Evolutionary conservation across 2,329 filamentous ascomycete genomes (phyloP).

Genomic region (Magnaporthiopsis incrustans): DNA sequence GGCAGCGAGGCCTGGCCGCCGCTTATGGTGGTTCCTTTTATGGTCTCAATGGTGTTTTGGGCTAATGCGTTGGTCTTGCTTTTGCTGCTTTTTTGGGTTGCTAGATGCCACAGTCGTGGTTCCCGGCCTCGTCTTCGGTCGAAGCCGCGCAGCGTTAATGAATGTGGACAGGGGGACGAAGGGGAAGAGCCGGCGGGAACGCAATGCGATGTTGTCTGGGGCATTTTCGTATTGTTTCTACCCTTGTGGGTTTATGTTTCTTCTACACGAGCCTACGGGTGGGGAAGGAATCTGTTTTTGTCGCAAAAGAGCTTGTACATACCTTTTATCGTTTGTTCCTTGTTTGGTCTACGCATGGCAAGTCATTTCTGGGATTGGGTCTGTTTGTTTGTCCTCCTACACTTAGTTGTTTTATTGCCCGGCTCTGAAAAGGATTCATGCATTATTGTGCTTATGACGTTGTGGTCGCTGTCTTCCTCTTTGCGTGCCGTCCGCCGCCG

Average conservation of each 20-base stretch:
- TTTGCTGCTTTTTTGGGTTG: background rate
- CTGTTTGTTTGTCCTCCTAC: background rate
- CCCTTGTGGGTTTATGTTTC: background rate
- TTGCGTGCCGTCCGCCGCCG: too few species aligned
- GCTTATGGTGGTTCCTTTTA: background rate
- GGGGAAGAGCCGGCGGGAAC: background rate
- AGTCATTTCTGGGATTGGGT: background rate
- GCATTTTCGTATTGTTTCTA: background rate
- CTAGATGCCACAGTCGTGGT: background rate
- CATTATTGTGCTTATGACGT: background rate
- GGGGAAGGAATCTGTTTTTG: background rate
- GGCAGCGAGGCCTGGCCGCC: background rate
- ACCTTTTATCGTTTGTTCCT: background rate
- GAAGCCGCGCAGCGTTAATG: background rate
- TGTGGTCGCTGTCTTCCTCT: background rate
- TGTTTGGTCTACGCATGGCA: slow-evolving; percentile 1
- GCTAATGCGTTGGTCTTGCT: background rate
- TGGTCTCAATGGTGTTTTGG: background rate
- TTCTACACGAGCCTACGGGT: background rate
- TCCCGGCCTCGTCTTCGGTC: background rate
- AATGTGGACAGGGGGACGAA: background rate
- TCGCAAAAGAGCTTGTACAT: slow-evolving; percentile 3
- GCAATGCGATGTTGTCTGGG: background rate
- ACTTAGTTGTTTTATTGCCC: background rate
- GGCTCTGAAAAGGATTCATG: background rate